These are phyloP conservation scores for Fraxinus cuspidata DNA, from an alignment of 257 asterid species.

Conservation along the genomic window DNA sequence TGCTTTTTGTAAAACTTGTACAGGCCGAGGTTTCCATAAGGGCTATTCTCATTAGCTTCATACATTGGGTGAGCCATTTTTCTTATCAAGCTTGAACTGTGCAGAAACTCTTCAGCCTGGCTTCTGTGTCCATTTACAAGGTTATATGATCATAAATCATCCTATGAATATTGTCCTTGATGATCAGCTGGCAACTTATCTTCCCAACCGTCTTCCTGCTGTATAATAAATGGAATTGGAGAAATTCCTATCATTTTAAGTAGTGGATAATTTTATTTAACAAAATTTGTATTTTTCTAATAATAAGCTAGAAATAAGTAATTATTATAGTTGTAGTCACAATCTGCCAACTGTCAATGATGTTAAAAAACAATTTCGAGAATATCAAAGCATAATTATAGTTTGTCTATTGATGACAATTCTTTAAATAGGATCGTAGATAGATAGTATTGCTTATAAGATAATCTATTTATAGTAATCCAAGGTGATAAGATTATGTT, in stretches of 20 bases:
- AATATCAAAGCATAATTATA: not conserved
- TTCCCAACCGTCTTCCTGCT: slow-evolving; percentile 39
- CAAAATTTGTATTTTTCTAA: not conserved
- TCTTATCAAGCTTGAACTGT: not conserved
- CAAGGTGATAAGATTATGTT: too few relatives aligned
- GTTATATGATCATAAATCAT: not conserved
- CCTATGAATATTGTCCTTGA: not conserved
- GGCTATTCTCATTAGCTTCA: slow-evolving; percentile 71
- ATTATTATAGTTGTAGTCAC: not conserved
- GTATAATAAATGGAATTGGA: slow-evolving; percentile 28
- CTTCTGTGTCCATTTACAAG: not conserved
- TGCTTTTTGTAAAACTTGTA: slow-evolving; percentile 69
- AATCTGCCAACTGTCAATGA: not conserved
- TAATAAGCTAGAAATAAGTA: not conserved
- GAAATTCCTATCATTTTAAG: not conserved
- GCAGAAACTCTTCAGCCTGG: not conserved
- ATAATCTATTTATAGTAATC: too few relatives aligned
- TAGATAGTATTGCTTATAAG: too few relatives aligned
- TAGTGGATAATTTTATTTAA: not conserved
- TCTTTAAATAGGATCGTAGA: not conserved
- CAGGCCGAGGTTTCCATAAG: slow-evolving; percentile 65
- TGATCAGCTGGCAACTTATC: slow-evolving; percentile 12
- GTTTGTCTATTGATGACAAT: too few relatives aligned
- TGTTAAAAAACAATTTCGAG: not conserved
- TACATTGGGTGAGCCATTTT: slow-evolving; percentile 68